phyloP scores from a whole-genome alignment of 495 filamentous ascomycete species.

The Neurospora sp. region DNA sequence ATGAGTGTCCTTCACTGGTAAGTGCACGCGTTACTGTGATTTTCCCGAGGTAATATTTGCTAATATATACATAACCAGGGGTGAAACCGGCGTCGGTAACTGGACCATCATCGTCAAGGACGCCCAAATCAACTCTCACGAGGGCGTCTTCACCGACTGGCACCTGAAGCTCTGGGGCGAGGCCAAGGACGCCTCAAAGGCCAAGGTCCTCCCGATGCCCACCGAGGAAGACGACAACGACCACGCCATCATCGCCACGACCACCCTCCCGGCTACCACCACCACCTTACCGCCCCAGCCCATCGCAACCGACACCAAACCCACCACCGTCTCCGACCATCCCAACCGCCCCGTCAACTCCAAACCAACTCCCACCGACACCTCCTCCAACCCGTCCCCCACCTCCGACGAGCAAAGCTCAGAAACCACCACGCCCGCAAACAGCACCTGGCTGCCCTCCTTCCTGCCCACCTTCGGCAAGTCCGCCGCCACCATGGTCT shows the following conservation, averaged over 20 bases:
- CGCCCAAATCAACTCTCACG: slow-evolving; percentile 61
- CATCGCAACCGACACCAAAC: slow-evolving; percentile 17
- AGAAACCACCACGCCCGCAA: slow-evolving; percentile 25
- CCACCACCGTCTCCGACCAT: slow-evolving; percentile 54
- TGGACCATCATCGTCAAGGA: slow-evolving; percentile 93
- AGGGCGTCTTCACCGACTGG: slow-evolving; percentile 82
- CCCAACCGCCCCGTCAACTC: slow-evolving; percentile 64
- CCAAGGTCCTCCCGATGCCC: slow-evolving; percentile 69
- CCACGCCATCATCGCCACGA: slow-evolving; percentile 48
- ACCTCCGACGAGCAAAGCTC: slow-evolving; percentile 16
- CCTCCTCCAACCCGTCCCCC: slow-evolving; percentile 19
- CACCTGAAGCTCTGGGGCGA: slow-evolving; percentile 92
- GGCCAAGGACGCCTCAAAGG: slow-evolving; percentile 59
- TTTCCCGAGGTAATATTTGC: slow-evolving; percentile 1
- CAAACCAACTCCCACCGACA: slow-evolving; percentile 35
- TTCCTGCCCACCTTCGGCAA: slow-evolving; percentile 95
- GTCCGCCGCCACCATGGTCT: slow-evolving; percentile 77
- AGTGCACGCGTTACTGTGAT: slow-evolving; percentile 16
- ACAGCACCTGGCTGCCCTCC: slow-evolving; percentile 60
- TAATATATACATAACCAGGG: slow-evolving; percentile 44
- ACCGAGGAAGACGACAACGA: slow-evolving; percentile 73
- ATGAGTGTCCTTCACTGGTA: slow-evolving; percentile 97
- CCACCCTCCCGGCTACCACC: slow-evolving; percentile 28
- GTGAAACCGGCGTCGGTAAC: slow-evolving; percentile 73
- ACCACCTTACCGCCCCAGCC: slow-evolving; percentile 26